phyloP scores from a whole-genome alignment of 1,284 basidiomycete genomes.

The Tilletia walkeri region DNA sequence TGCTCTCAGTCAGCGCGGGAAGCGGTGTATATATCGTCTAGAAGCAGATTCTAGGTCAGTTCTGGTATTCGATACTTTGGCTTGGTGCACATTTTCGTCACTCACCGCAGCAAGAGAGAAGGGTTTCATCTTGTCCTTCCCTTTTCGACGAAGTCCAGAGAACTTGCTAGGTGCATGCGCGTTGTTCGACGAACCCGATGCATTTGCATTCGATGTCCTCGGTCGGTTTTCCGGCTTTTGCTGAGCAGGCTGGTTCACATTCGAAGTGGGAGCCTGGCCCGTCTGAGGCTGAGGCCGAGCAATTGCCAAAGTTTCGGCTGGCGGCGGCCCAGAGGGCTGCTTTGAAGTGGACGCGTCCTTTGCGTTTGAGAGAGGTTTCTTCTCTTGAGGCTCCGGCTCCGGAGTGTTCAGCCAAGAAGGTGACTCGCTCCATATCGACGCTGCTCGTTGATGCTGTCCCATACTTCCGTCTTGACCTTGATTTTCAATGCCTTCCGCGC shows the following conservation, averaged over 20 bases:
- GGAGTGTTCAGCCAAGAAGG: constrained; percentile 3
- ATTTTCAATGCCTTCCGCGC: not conserved
- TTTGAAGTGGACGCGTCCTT: not conserved
- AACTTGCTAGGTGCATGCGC: not conserved
- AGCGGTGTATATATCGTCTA: constrained; percentile 6
- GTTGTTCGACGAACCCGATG: not conserved
- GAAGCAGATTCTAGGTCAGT: not conserved
- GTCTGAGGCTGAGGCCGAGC: not conserved
- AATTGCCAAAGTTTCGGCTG: not conserved
- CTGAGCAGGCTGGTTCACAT: not conserved
- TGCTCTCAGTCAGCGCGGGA: not conserved
- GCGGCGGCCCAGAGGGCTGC: not conserved
- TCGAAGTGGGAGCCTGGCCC: not conserved
- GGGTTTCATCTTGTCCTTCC: constrained; percentile 2
- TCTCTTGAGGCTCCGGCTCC: constrained; percentile 8
- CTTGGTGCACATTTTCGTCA: not conserved
- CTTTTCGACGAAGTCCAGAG: not conserved
- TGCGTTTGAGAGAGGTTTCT: not conserved
- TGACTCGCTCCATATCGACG: not conserved
- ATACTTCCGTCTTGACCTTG: not conserved
- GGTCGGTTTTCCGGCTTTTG: not conserved
- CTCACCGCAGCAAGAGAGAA: constrained; percentile 1
- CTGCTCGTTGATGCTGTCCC: not conserved
- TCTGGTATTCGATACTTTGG: not conserved
- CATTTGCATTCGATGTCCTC: not conserved